A percentile compares a stretch with the other conserved stretches of the same genome.
Evolutionary conservation across 352 stramenopile species (phyloP).

Genomic region (Globisporangium ultimum): DNA sequence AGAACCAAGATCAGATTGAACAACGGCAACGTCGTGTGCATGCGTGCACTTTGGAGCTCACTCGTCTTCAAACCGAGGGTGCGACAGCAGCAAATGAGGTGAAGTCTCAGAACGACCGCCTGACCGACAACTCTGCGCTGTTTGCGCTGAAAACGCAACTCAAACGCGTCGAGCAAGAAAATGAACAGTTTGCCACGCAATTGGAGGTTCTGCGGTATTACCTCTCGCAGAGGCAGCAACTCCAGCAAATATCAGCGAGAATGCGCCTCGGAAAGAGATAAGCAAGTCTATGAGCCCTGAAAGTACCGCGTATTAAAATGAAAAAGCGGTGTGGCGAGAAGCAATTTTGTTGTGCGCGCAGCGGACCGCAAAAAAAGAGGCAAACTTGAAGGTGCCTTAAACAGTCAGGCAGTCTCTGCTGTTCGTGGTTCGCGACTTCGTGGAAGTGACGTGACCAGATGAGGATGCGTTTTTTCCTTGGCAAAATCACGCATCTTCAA

Average conservation of each 20-base stretch:
- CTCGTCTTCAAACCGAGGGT: constrained; percentile 18
- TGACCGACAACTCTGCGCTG: constrained; percentile 39
- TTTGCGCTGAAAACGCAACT: constrained; percentile 41
- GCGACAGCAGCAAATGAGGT: constrained; percentile 13
- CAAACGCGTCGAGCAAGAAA: constrained; percentile 37
- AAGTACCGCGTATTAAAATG: not conserved
- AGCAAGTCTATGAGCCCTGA: too few relatives aligned
- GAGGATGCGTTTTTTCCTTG: too few relatives aligned
- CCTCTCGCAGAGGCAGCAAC: constrained; percentile 24
- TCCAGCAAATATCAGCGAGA: constrained; percentile 7
- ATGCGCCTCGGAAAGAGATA: too few relatives aligned
- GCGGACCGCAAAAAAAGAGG: too few relatives aligned
- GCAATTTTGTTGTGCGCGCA: too few relatives aligned
- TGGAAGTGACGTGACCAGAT: too few relatives aligned
- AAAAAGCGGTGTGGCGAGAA: too few relatives aligned
- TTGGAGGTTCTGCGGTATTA: constrained; percentile 38
- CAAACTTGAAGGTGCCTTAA: too few relatives aligned
- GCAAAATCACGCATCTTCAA: too few relatives aligned
- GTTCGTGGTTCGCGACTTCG: too few relatives aligned
- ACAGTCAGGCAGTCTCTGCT: too few relatives aligned
- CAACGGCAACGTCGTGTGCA: constrained; percentile 17
- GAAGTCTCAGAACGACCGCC: constrained; percentile 19
- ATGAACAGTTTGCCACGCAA: constrained; percentile 29
- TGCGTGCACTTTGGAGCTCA: constrained; percentile 16
- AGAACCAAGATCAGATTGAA: constrained; percentile 11